phyloP scores from a whole-genome alignment of 75 land plant species.

The Cryptomeria japonica region DNA sequence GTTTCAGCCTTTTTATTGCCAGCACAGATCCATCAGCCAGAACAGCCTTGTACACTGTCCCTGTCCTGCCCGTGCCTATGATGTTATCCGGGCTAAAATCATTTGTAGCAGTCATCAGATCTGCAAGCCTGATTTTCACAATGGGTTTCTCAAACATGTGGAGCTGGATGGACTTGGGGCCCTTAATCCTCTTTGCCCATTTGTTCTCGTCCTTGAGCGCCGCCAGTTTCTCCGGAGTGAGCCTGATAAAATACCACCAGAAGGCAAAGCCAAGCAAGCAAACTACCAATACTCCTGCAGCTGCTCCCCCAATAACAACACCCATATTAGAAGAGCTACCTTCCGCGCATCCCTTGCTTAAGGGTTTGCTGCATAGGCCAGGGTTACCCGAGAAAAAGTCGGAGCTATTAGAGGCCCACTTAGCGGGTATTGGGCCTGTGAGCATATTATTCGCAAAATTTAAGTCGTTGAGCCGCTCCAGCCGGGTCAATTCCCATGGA shows the following conservation, averaged over 20 bases:
- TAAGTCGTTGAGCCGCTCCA: constrained; percentile 49
- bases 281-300: constrained; percentile 19
- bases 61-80: constrained; percentile 71
- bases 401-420: constrained; percentile 7
- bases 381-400: constrained; percentile 46
- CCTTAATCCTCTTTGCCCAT: constrained; percentile 53
- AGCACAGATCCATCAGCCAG: constrained; percentile 77
- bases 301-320: constrained; percentile 21
- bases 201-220: constrained; percentile 38
- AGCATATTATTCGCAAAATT: constrained; percentile 57
- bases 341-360: constrained; percentile 25
- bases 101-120: constrained; percentile 85
- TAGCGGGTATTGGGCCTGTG: constrained; percentile 56
- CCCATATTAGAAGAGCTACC: constrained; percentile 13
- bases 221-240: constrained; percentile 20
- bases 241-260: constrained; percentile 58
- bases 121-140: constrained; percentile 69
- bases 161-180: constrained; percentile 48
- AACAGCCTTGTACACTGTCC: constrained; percentile 72
- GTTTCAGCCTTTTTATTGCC: constrained; percentile 82
- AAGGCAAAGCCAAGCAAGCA: constrained; percentile 42
- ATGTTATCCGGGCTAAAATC: constrained; percentile 63
- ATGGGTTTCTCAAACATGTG: constrained; percentile 89
- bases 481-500: constrained; percentile 47
- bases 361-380: constrained; percentile 67